Base-by-base conservation (phyloP, 192 early-diverging fungal species). In the Globomyces pollinis-pini region DNA sequence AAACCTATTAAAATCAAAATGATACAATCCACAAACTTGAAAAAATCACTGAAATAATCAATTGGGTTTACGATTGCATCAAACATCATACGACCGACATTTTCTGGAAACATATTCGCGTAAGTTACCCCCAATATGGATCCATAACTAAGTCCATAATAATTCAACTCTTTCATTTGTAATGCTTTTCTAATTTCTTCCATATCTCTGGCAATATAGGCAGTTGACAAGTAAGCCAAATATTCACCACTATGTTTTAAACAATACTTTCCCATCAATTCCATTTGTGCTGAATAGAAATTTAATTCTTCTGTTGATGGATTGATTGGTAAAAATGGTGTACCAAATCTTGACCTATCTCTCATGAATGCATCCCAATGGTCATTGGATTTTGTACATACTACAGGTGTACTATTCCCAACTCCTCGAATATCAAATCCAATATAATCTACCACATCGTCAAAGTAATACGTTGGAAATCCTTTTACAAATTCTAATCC, bases 81-180 rank as follows among this genome's bases (percentile, higher is more conserved):
- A 26, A 77, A 52, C 20, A 77, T 58, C 9, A 77, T 50, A 28
- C 64, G 62, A 11, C 69, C 72, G 6, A 72, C 66, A 29, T 43
- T 47, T 15, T 77, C 57, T 23, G 75, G 75, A 43, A 74, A 77
- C 75, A 77, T 77, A 60, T 77, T 77, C 24, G 62, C 61, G 42
- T 69, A 74, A 2, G 69, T 72, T 8, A 60, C 59, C 9, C 75
- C 75, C 1, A 77, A 52, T 12, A 71, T 59, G 32, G 74, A 64
- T 15, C 74, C 71, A 52, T 77, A 77, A 4, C 61, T 67, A 43
- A 71, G 66, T 0, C 75, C 75, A 56, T 57, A 74, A 36, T 71
- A 77, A 42, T 74, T 59, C 13, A 67, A 50, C 21, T 65, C 16
- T 18, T 65, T 38, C 44, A 73, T 56, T 2, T 63, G 60, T 20